These are phyloP conservation scores for Lentinula guzmanii DNA, from an alignment of 768 basidiomycete species.

Conservation along the genomic window DNA sequence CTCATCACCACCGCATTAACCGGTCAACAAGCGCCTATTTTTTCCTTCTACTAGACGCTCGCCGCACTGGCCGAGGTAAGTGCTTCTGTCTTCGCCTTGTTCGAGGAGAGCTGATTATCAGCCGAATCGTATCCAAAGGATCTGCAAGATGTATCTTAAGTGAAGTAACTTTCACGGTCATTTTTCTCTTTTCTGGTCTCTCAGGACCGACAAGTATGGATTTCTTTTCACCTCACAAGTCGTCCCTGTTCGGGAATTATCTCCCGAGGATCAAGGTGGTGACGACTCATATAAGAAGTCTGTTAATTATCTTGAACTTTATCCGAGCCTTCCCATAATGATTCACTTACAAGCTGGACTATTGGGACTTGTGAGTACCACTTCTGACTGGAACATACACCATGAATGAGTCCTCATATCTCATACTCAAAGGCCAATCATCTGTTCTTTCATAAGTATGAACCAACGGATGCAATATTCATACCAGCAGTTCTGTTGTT, in stretches of 20 bases:
- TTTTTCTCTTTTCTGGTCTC: neutral
- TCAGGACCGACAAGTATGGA: slow-evolving; percentile 1
- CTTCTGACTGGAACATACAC: neutral
- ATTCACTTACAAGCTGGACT: slow-evolving; percentile 3
- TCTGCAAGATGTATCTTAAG: neutral
- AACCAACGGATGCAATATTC: neutral
- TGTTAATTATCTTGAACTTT: neutral
- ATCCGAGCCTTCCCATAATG: slow-evolving; percentile 2
- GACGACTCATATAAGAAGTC: neutral
- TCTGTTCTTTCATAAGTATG: slow-evolving; percentile 3
- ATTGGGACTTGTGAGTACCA: neutral
- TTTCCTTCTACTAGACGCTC: neutral
- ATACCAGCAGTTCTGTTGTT: neutral
- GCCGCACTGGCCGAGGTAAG: neutral
- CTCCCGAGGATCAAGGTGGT: slow-evolving; percentile 2
- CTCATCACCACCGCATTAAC: neutral
- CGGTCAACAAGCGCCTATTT: neutral
- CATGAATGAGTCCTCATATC: neutral
- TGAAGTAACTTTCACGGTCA: neutral
- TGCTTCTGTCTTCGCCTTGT: neutral
- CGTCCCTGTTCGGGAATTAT: neutral
- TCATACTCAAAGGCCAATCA: neutral
- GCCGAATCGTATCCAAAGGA: neutral
- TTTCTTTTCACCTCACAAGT: neutral
- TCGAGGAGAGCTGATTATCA: neutral